These are phyloP conservation scores for Sanghuangporus baumii DNA, from an alignment of 1,284 basidiomycete species.

Conservation along the genomic window DNA sequence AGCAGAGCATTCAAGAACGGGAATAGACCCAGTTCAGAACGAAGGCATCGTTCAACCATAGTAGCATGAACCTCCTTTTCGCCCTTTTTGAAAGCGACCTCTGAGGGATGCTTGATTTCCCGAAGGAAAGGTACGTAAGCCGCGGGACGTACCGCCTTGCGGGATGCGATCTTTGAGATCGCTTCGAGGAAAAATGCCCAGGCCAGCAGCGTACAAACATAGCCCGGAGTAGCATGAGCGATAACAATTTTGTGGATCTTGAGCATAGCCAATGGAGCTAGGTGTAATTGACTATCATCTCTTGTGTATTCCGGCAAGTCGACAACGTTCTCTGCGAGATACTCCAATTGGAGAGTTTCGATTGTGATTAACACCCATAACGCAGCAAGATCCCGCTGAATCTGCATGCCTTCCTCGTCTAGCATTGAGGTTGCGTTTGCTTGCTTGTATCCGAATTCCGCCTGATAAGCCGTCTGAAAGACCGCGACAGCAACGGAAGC, in stretches of 20 bases:
- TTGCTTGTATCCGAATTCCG: constrained; percentile 65
- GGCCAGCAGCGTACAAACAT: constrained; percentile 17
- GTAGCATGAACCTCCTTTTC: constrained; percentile 45
- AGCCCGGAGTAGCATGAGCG: constrained; percentile 8
- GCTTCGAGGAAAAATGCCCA: constrained; percentile 18
- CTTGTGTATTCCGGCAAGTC: constrained; percentile 46
- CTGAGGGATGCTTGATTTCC: constrained; percentile 6
- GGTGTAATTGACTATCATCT: constrained; percentile 47
- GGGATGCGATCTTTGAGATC: constrained; percentile 11
- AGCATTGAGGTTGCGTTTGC: constrained; percentile 60
- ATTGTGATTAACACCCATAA: constrained; percentile 75
- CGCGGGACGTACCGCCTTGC: constrained; percentile 3
- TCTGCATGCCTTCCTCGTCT: constrained; percentile 65
- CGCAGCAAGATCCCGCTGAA: constrained; percentile 62
- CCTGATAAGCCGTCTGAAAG: constrained; percentile 59
- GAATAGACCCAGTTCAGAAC: constrained; percentile 54
- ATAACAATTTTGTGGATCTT: constrained; percentile 15
- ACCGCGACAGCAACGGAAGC: constrained; percentile 58
- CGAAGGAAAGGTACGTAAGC: constrained; percentile 2
- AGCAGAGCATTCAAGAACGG: constrained; percentile 48
- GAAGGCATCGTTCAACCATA: constrained; percentile 52
- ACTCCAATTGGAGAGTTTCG: constrained; percentile 78
- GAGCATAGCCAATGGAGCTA: constrained; percentile 50
- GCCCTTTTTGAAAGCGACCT: constrained; percentile 36
- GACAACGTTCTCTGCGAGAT: constrained; percentile 51